Base-by-base conservation (phyloP, 2,329 filamentous ascomycete species). In the Berkeleyomyces rouxiae region DNA sequence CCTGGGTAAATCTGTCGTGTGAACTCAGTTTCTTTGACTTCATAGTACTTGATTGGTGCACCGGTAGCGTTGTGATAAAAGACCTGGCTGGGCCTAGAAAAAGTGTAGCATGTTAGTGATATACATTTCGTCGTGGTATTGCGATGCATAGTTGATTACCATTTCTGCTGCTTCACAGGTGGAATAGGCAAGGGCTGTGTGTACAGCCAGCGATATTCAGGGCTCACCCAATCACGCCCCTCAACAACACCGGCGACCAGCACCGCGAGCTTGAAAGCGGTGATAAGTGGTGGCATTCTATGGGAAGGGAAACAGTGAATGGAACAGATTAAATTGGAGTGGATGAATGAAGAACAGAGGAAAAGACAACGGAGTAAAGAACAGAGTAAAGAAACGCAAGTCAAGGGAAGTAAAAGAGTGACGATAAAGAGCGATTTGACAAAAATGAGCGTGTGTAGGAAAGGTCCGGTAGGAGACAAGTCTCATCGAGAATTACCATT, bases 91-190 rank as follows among this genome's bases (percentile, higher is more conserved):
- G 37, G 46, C 42, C 51, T 58, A 37, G 10, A 58, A 53, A 58
- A 44, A 42, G 36, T 23, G 23, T 23, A 23, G 23, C 23, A 23
- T 23, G 23, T 23, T 23, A 23, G 23, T 23, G 23, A 23, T 23
- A 23, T 23, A 23, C 23, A 23, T 23, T 23, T 23, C 23, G 23
- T 23, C 23, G 23, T 23, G 2, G 23, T 23, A 23, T 23, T 23
- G 23, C 23, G 23, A 23, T 23, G 2, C 23, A 23, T 23, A 23
- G 23, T 23, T n/a, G 51, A 62, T 33, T 66, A 74, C 67, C 68
- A 78, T 73, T 71, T 71, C 61, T 72, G 72, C 4, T 73, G 71
- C 47, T 72, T 77, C 2, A 75, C 64, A 0, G 77, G 73, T 3
- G 76, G 73, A 40, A 77, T 75, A 1, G 77, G 76, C 1, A 80